Conservation (phyloP, 805 yeast species). For the Candida dendrica region DNA sequence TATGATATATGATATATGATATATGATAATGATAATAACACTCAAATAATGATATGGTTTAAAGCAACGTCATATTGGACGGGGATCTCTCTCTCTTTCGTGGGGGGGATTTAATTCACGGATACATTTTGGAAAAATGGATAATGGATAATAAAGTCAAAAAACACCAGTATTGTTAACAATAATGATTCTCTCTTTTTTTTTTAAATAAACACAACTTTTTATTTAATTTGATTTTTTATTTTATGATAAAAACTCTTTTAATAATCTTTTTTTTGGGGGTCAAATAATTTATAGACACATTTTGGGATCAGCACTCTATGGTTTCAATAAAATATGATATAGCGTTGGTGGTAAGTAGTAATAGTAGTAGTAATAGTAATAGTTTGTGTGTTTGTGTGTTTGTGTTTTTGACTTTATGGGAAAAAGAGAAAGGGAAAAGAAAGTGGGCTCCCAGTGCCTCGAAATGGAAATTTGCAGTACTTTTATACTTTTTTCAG, state of each 20-base stretch:
- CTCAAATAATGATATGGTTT: background rate
- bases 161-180: slow-evolving; percentile 6
- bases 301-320: slow-evolving; percentile 11
- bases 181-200: slow-evolving; percentile 4
- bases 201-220: slow-evolving; percentile 4
- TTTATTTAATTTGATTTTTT: slow-evolving; percentile 7
- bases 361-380: background rate
- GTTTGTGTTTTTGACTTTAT: no score
- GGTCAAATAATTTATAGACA: slow-evolving; percentile 17
- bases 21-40: slow-evolving; percentile 2
- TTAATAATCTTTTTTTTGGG: slow-evolving; percentile 3
- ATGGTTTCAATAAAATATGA: background rate
- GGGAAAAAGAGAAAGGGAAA: no score
- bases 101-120: slow-evolving; percentile 9
- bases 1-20: background rate
- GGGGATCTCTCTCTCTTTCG: slow-evolving; percentile 6
- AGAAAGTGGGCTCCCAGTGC: no score
- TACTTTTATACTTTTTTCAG: no score
- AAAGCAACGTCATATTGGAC: slow-evolving; percentile 19
- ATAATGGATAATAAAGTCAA: slow-evolving; percentile 1
- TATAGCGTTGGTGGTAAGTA: background rate
- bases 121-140: slow-evolving; percentile 17
- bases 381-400: no score
- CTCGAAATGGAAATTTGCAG: no score
- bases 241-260: slow-evolving; percentile 2